Conservation (phyloP, 75 land plant genomes). For the Sequoia sempervirens region DNA sequence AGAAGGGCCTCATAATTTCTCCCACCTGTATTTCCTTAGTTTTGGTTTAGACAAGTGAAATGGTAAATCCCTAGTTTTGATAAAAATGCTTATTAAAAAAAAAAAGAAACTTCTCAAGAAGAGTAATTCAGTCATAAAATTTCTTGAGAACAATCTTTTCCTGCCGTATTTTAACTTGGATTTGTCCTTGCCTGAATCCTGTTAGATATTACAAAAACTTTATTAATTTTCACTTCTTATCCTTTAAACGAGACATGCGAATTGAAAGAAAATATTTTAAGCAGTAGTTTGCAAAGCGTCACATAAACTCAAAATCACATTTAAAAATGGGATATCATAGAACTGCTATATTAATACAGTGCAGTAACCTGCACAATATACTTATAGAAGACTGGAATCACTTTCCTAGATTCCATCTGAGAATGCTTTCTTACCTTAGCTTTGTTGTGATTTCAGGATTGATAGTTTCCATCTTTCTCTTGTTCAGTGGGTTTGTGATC, state of each 20-base stretch:
- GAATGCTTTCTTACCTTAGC: not conserved
- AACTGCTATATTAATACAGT: not conserved
- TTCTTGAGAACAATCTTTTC: no score
- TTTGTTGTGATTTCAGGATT: conserved; percentile 21
- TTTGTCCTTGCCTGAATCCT: not conserved
- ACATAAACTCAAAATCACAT: not conserved
- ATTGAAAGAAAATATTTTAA: not conserved
- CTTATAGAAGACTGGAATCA: not conserved
- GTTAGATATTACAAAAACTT: not conserved
- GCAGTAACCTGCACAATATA: not conserved
- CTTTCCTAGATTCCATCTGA: not conserved
- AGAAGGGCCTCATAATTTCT: not conserved
- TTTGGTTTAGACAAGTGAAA: not conserved
- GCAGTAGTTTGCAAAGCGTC: not conserved
- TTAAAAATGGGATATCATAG: not conserved
- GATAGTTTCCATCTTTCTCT: conserved; percentile 16
- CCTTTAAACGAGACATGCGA: not conserved
- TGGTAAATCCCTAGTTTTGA: not conserved
- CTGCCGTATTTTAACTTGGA: not conserved
- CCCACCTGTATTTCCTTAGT: not conserved
- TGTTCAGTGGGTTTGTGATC: conserved; percentile 28
- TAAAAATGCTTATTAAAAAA: not conserved
- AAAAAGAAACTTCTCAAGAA: not conserved
- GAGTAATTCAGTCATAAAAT: not conserved
- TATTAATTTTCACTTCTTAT: not conserved